Conservation (phyloP, 2,329 filamentous ascomycete species). For the Chaetomiaceae sp. region DNA sequence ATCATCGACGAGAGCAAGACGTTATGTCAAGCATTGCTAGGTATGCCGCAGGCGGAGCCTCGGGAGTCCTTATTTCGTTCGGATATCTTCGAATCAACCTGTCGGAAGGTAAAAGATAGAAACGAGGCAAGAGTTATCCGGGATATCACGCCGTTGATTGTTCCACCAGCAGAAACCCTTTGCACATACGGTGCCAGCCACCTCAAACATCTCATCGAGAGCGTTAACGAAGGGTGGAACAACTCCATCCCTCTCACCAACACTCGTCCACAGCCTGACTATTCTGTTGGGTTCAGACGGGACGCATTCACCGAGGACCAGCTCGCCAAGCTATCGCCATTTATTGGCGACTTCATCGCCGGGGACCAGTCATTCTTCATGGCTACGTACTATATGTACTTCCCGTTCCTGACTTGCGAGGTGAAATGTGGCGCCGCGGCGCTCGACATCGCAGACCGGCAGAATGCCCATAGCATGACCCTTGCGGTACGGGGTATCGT, state of each 20-base stretch:
- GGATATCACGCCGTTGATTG: background rate
- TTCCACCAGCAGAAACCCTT: background rate
- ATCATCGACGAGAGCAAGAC: conserved; percentile 32
- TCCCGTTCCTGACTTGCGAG: too few relatives aligned
- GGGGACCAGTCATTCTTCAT: too few relatives aligned
- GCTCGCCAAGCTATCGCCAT: too few relatives aligned
- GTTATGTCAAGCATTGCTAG: conserved; percentile 24
- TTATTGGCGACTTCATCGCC: too few relatives aligned
- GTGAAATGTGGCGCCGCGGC: too few relatives aligned
- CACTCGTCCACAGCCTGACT: too few relatives aligned
- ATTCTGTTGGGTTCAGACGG: too few relatives aligned
- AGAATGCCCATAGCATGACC: too few relatives aligned
- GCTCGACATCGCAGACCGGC: too few relatives aligned
- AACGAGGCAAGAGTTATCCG: background rate
- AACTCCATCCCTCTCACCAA: background rate
- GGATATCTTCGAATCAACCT: conserved; percentile 33
- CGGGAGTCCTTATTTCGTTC: conserved; percentile 33
- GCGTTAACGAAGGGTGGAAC: background rate
- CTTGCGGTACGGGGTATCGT: background rate
- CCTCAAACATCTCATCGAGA: background rate
- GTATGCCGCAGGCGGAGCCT: conserved; percentile 31
- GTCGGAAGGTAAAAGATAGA: conserved; percentile 23
- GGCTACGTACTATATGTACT: too few relatives aligned
- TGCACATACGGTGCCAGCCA: background rate
- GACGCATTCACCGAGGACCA: too few relatives aligned